Conservation (phyloP, 768 basidiomycete genomes). For the Lactarius quietus region DNA sequence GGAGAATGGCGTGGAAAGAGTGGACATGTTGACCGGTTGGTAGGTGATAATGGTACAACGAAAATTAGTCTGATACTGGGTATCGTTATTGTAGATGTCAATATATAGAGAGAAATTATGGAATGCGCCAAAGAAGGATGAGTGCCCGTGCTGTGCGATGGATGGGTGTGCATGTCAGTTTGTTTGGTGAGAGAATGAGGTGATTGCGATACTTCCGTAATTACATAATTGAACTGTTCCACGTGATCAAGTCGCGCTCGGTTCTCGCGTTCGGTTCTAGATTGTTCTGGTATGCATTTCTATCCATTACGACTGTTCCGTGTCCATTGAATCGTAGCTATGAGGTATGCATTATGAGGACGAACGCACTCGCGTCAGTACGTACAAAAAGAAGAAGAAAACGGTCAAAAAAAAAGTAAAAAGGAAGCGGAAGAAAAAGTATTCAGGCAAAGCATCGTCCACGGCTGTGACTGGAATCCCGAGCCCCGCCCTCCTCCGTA, state of each 20-base stretch:
- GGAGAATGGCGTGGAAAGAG: no score
- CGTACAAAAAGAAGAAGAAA: neutral
- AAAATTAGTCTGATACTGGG: no score
- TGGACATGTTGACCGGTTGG: no score
- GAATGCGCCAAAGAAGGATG: neutral
- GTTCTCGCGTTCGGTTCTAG: no score
- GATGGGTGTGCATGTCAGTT: neutral
- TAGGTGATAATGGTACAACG: no score
- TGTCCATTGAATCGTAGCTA: conserved; percentile 24
- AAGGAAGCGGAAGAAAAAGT: neutral
- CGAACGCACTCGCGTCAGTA: neutral
- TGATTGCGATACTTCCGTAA: neutral
- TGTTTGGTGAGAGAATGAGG: no score
- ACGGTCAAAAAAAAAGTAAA: neutral
- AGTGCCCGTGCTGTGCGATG: conserved; percentile 5
- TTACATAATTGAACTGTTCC: neutral
- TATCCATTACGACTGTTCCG: conserved; percentile 24
- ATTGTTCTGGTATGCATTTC: conserved; percentile 18
- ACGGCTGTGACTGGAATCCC: neutral
- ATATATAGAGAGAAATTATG: neutral
- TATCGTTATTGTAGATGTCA: no score
- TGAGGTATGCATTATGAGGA: conserved; percentile 18
- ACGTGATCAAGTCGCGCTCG: conserved; percentile 10
- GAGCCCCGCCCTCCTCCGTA: no score
- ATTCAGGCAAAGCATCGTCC: conserved; percentile 1